These are phyloP conservation scores for Sporothrix humicola DNA, from an alignment of 2,329 filamentous ascomycete genomes.

Conservation along the genomic window DNA sequence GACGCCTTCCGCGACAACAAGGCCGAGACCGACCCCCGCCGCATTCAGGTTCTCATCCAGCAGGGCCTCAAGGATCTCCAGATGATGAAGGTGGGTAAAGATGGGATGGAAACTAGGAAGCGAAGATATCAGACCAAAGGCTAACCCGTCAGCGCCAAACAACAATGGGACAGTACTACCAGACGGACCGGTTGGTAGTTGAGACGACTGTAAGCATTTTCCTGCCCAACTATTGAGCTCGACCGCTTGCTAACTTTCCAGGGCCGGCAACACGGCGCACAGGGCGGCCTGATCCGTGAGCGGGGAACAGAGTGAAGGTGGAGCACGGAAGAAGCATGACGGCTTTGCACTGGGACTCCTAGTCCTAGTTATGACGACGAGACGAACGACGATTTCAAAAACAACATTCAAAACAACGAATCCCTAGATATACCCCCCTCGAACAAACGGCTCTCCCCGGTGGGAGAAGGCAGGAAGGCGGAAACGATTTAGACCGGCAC, in stretches of 20 bases:
- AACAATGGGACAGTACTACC: slow-evolving; percentile 91
- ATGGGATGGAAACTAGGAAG: background rate
- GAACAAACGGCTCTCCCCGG: background rate
- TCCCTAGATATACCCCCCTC: slow-evolving; percentile 12
- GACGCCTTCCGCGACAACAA: slow-evolving; percentile 89
- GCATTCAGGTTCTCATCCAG: slow-evolving; percentile 87
- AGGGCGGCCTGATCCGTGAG: slow-evolving; percentile 29
- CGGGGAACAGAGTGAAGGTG: slow-evolving; percentile 21
- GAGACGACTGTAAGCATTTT: slow-evolving; percentile 54
- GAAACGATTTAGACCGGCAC: background rate
- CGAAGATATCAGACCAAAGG: background rate
- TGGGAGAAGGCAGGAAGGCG: slow-evolving; percentile 7
- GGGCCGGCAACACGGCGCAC: slow-evolving; percentile 27
- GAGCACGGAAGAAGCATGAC: background rate
- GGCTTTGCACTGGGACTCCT: background rate
- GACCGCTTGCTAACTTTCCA: background rate
- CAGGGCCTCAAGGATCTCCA: slow-evolving; percentile 86
- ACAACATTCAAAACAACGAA: background rate
- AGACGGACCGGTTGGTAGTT: slow-evolving; percentile 88
- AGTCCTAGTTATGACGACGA: background rate
- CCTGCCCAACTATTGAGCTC: background rate
- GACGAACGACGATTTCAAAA: slow-evolving; percentile 15
- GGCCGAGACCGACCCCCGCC: slow-evolving; percentile 71
- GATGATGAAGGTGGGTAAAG: slow-evolving; percentile 75
- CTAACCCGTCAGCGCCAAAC: slow-evolving; percentile 73